phyloP scores from a whole-genome alignment of 768 basidiomycete species.

The Dacryopinax spathularia region DNA sequence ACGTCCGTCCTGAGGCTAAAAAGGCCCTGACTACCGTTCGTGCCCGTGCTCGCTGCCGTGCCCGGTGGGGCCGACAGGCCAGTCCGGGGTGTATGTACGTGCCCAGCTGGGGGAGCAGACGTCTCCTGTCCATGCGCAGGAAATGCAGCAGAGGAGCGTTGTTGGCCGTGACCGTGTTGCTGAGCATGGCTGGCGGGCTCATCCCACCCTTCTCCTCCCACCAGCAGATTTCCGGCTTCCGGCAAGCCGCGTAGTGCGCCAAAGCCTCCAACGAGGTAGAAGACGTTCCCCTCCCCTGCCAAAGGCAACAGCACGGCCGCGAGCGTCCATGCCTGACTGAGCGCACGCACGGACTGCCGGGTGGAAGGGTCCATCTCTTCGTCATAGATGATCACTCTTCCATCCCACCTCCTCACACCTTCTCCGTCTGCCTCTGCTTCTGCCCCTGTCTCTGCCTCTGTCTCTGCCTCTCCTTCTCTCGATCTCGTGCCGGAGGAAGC shows the following conservation, averaged over 20 bases:
- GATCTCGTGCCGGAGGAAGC: constrained; percentile 18
- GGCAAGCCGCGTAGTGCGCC: constrained; percentile 45
- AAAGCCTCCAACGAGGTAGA: constrained; percentile 59
- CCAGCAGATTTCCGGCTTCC: constrained; percentile 39
- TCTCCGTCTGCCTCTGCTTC: too few species aligned
- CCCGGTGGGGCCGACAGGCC: too few species aligned
- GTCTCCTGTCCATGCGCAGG: not conserved
- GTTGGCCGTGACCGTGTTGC: not conserved
- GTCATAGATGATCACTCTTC: constrained; percentile 60
- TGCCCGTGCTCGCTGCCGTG: not conserved
- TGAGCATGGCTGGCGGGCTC: constrained; percentile 5
- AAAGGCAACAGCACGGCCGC: constrained; percentile 49
- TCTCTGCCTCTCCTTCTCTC: too few species aligned
- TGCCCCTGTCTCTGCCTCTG: too few species aligned
- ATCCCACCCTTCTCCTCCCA: constrained; percentile 25
- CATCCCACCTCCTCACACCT: too few species aligned
- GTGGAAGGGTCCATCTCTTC: constrained; percentile 62
- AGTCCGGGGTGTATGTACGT: too few species aligned
- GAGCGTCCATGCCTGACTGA: constrained; percentile 54
- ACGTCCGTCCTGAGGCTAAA: not conserved
- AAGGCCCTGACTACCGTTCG: not conserved
- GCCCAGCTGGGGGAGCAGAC: not conserved
- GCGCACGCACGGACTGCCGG: constrained; percentile 32
- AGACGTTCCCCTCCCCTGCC: constrained; percentile 23
- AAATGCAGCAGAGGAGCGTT: not conserved